Evolutionary conservation across 208 protist genomes (phyloP).

Genomic region (Kentomonas sorsogonicus): DNA sequence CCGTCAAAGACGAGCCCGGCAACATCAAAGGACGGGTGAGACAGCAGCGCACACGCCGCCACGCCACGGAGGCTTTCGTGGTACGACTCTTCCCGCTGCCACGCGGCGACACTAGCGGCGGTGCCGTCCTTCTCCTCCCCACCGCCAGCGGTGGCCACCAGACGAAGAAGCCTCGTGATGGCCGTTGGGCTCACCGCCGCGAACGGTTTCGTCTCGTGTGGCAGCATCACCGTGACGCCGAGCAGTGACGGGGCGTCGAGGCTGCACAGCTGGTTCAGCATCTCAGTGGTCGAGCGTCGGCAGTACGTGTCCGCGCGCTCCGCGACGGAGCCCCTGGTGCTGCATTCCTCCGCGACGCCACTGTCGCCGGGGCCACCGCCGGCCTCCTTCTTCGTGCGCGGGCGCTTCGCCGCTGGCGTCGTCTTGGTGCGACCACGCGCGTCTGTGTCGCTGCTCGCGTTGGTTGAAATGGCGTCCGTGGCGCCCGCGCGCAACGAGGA

Average conservation of each 20-base stretch:
- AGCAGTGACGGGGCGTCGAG: constrained; percentile 11
- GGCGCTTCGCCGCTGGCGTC: too few species aligned
- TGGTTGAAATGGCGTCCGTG: too few species aligned
- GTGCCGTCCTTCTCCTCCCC: neutral
- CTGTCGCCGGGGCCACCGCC: neutral
- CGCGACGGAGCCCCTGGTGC: neutral
- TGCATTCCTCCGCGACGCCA: too few species aligned
- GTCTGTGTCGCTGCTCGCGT: too few species aligned
- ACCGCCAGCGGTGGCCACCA: constrained; percentile 5
- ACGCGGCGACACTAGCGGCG: neutral
- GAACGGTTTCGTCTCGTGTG: constrained; percentile 36
- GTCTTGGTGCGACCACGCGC: too few species aligned
- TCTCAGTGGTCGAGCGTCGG: neutral
- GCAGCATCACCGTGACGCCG: constrained; percentile 23
- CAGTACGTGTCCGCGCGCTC: neutral
- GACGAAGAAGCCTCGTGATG: constrained; percentile 24
- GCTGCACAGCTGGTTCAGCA: neutral
- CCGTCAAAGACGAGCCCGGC: constrained; percentile 36
- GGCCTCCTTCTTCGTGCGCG: constrained; percentile 1
- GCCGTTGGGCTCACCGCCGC: constrained; percentile 14
- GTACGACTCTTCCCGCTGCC: neutral
- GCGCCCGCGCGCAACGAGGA: too few species aligned
- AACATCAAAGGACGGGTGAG: constrained; percentile 45
- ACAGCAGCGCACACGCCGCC: constrained; percentile 40
- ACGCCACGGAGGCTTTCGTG: constrained; percentile 23